These are phyloP conservation scores for Dryas alaskensis DNA, from an alignment of 306 rosid genomes.

Conservation along the genomic window DNA sequence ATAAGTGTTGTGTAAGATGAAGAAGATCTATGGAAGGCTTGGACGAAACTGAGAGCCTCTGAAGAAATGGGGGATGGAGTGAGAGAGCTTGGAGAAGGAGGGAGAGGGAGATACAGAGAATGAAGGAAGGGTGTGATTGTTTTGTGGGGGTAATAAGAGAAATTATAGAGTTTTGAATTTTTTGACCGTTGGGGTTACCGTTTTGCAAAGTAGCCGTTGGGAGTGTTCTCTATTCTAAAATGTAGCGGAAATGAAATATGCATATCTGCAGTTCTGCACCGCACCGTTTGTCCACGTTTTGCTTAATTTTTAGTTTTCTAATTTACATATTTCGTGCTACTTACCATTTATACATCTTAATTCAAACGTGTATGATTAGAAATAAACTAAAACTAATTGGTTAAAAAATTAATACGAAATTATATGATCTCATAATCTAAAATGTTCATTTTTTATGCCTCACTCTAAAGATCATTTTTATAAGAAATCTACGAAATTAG, in stretches of 20 bases:
- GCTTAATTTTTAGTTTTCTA: background rate
- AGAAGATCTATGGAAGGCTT: slow-evolving; percentile 18
- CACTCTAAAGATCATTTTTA: no score
- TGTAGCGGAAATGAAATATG: background rate
- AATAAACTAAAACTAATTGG: no score
- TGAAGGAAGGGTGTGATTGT: slow-evolving; percentile 11
- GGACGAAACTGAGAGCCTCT: background rate
- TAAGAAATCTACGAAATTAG: no score
- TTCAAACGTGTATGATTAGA: no score
- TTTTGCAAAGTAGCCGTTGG: slow-evolving; percentile 48
- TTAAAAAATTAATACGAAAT: no score
- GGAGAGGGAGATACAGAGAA: slow-evolving; percentile 9
- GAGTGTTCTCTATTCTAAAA: background rate
- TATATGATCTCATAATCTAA: no score
- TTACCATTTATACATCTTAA: background rate
- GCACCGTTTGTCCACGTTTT: background rate
- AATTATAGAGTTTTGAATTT: slow-evolving; percentile 23
- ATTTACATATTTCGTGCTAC: background rate
- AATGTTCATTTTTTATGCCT: no score
- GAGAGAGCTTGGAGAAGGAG: slow-evolving; percentile 6
- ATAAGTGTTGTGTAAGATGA: background rate
- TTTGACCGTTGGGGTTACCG: slow-evolving; percentile 40
- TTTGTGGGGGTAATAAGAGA: slow-evolving; percentile 1
- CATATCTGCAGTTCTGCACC: slow-evolving; percentile 11
- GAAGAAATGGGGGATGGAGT: background rate